A percentile compares a stretch with the other conserved stretches of the same genome.
phyloP scores from a whole-genome alignment of 768 basidiomycete genomes.

The Agaricus blazei region DNA sequence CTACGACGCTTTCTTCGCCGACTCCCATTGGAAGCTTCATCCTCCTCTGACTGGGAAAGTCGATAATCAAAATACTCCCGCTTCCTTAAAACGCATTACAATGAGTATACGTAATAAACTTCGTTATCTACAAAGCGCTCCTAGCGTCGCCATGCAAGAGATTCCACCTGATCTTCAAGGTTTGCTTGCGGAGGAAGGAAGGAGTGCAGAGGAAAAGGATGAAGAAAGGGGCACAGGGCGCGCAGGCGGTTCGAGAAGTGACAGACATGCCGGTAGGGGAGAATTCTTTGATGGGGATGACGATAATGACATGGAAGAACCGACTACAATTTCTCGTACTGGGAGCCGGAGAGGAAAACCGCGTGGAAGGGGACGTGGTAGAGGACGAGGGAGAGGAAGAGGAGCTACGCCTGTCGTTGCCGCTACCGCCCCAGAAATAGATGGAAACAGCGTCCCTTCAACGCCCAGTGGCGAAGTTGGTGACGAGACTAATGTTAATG shows the following conservation, averaged over 20 bases:
- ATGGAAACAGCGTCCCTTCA: constrained; percentile 13
- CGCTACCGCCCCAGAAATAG: constrained; percentile 6
- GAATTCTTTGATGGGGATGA: constrained; percentile 74
- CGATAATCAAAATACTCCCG: constrained; percentile 86
- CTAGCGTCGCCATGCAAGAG: constrained; percentile 95
- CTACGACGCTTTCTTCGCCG: constrained; percentile 91
- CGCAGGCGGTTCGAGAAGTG: constrained; percentile 52
- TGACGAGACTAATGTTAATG: constrained; percentile 13
- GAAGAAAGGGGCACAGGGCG: constrained; percentile 57
- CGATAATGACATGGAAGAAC: constrained; percentile 52
- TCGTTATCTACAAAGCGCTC: constrained; percentile 89
- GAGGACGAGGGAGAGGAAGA: constrained; percentile 10
- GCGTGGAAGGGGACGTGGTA: constrained; percentile 20
- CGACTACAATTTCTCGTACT: constrained; percentile 18
- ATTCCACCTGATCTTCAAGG: constrained; percentile 89
- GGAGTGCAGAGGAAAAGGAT: constrained; percentile 60
- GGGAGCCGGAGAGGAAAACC: constrained; percentile 19
- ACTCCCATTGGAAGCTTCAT: constrained; percentile 89
- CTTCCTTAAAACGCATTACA: constrained; percentile 83
- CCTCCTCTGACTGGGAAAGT: constrained; percentile 89
- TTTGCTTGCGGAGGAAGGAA: constrained; percentile 68
- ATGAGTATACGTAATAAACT: constrained; percentile 82
- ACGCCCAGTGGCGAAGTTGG: constrained; percentile 17
- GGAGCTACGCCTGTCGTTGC: constrained; percentile 9
- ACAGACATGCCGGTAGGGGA: constrained; percentile 50